These are phyloP conservation scores for Diplocarpon rosae DNA, from an alignment of 2,329 filamentous ascomycete species.

Conservation along the genomic window DNA sequence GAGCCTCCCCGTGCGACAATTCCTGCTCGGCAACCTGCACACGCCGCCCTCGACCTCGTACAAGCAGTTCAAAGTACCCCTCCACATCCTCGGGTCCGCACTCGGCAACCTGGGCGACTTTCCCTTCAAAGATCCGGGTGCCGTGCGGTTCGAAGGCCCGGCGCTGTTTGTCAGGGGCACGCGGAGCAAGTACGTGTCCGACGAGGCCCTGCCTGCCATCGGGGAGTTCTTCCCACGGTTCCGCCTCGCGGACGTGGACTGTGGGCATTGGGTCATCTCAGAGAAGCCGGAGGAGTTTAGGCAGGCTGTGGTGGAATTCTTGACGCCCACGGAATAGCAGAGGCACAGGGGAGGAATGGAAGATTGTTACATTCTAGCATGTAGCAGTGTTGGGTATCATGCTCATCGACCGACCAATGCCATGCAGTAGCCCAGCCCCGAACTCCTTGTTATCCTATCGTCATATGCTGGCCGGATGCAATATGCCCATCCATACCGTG, in stretches of 20 bases:
- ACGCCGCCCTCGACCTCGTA: slow-evolving; percentile 38
- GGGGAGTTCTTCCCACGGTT: slow-evolving; percentile 77
- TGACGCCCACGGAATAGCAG: slow-evolving; percentile 38
- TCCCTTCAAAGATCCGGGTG: slow-evolving; percentile 65
- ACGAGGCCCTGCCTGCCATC: slow-evolving; percentile 69
- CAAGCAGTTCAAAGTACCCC: slow-evolving; percentile 68
- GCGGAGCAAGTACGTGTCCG: slow-evolving; percentile 65
- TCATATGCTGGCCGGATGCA: slow-evolving; percentile 1
- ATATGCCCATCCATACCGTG: not conserved
- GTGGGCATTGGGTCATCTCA: slow-evolving; percentile 83
- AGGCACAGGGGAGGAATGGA: not conserved
- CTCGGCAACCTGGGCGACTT: slow-evolving; percentile 73
- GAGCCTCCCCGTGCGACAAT: slow-evolving; percentile 66
- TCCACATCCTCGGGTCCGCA: slow-evolving; percentile 55
- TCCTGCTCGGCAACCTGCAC: slow-evolving; percentile 77
- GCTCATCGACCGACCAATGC: slow-evolving; percentile 6
- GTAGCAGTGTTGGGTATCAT: slow-evolving; percentile 26
- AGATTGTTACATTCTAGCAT: slow-evolving; percentile 26
- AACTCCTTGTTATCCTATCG: slow-evolving; percentile 4
- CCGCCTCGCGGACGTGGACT: slow-evolving; percentile 59
- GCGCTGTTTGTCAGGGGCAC: slow-evolving; percentile 75
- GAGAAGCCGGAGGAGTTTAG: slow-evolving; percentile 74
- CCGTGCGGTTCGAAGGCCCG: slow-evolving; percentile 59
- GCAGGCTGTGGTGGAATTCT: slow-evolving; percentile 54
- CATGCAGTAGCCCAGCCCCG: slow-evolving; percentile 8